Evolutionary conservation across 2,329 filamentous ascomycete genomes (phyloP).

Genomic region (Bipolaris oryzae): DNA sequence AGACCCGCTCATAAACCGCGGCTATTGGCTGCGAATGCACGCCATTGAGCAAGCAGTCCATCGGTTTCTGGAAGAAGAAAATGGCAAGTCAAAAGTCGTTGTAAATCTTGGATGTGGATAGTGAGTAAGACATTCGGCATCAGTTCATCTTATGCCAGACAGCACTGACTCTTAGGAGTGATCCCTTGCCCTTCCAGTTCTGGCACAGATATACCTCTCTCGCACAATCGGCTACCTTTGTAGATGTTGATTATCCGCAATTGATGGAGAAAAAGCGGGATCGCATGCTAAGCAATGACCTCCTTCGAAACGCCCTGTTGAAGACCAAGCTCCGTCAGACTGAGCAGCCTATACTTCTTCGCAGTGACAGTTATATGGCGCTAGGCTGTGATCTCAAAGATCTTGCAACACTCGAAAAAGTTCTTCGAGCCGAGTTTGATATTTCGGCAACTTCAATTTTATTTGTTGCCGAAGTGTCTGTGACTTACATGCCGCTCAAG

Average conservation of each 20-base stretch:
- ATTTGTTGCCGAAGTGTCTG: constrained; percentile 87
- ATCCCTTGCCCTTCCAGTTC: constrained; percentile 85
- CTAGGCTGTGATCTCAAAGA: constrained; percentile 82
- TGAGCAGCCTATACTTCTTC: constrained; percentile 36
- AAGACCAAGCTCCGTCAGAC: constrained; percentile 34
- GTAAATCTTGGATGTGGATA: constrained; percentile 90
- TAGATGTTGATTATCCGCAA: constrained; percentile 86
- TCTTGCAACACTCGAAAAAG: constrained; percentile 63
- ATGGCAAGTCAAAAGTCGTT: constrained; percentile 69
- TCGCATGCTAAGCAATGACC: constrained; percentile 64
- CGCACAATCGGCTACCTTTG: constrained; percentile 68
- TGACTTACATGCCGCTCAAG: constrained; percentile 83
- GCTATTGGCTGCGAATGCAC: constrained; percentile 85
- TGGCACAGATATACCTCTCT: constrained; percentile 68
- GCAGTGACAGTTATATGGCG: constrained; percentile 74
- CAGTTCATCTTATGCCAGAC: neutral
- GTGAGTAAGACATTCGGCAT: constrained; percentile 61
- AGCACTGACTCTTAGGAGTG: constrained; percentile 59
- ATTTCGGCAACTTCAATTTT: constrained; percentile 67
- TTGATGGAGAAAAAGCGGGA: constrained; percentile 76
- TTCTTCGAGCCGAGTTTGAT: constrained; percentile 65
- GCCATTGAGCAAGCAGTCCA: constrained; percentile 77
- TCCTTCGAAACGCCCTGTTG: constrained; percentile 49
- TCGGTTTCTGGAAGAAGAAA: constrained; percentile 68
- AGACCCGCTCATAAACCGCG: constrained; percentile 85